Percentiles rank a stretch among this genome's conserved stretches.
Evolutionary conservation across 495 filamentous ascomycete genomes (phyloP).

Genomic region (Penicillium longicatenatum): DNA sequence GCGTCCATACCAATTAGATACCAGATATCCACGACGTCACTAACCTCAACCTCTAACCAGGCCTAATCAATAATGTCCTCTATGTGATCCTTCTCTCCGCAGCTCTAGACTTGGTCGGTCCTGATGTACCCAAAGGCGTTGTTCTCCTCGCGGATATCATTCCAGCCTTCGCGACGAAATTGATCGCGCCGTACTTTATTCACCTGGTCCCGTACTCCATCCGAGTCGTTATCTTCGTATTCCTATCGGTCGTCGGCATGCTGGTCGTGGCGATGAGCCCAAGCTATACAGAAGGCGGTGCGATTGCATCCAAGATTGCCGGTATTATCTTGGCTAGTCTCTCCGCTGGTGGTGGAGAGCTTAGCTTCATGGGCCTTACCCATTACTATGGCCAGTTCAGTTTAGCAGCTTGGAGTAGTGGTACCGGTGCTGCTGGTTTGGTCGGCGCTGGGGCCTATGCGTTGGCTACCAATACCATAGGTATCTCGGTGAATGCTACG

Average conservation of each 20-base stretch:
- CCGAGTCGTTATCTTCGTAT: conserved; percentile 72
- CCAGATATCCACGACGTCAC: not conserved
- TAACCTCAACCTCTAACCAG: conserved; percentile 45
- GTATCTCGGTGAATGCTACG: conserved; percentile 67
- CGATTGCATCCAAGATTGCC: conserved; percentile 71
- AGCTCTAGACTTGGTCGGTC: conserved; percentile 93
- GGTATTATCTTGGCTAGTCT: conserved; percentile 86
- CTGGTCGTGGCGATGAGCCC: conserved; percentile 81
- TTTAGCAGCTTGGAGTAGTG: conserved; percentile 88
- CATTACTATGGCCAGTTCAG: conserved; percentile 93
- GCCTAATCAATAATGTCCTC: conserved; percentile 95
- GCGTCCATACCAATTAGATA: conserved; percentile 18
- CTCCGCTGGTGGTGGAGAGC: conserved; percentile 80
- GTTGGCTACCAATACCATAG: conserved; percentile 74
- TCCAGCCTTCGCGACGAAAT: conserved; percentile 84
- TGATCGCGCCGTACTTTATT: conserved; percentile 91
- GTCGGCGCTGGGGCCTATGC: conserved; percentile 87
- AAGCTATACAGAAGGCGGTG: conserved; percentile 53
- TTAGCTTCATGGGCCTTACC: conserved; percentile 86
- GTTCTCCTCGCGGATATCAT: conserved; percentile 93
- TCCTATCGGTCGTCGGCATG: conserved; percentile 79
- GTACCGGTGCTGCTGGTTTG: conserved; percentile 88
- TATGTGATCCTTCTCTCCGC: conserved; percentile 96
- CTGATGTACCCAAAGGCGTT: conserved; percentile 78
- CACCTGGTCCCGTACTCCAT: conserved; percentile 77